Evolutionary conservation across 208 protist genomes (phyloP).

Genomic region (Crithidia sp.): DNA sequence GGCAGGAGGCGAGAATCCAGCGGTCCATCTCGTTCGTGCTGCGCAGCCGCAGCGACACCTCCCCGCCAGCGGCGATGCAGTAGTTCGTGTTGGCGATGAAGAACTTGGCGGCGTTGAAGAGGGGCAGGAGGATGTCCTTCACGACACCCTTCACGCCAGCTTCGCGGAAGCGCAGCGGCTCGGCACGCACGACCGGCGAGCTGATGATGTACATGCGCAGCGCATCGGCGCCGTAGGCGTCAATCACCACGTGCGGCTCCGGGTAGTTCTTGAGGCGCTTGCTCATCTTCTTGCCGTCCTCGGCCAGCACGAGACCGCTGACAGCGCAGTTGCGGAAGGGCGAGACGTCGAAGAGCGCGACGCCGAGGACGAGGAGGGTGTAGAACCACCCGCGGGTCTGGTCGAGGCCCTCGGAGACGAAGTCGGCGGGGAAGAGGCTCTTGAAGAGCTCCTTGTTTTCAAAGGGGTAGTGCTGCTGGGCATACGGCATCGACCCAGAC

Average conservation of each 20-base stretch:
- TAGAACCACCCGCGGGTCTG: constrained; percentile 99
- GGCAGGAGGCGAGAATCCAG: constrained; percentile 97
- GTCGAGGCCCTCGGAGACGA: constrained; percentile 99
- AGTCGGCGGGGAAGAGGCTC: constrained; percentile 98
- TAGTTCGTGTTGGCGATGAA: constrained; percentile 96
- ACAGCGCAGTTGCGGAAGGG: constrained; percentile 99
- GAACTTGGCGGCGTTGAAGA: constrained; percentile 99
- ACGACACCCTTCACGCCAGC: constrained; percentile 96
- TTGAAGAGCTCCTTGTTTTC: constrained; percentile 97
- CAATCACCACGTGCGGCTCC: constrained; percentile 96
- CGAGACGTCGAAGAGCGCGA: constrained; percentile 97
- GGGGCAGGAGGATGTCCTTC: constrained; percentile 98
- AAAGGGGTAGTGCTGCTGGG: constrained; percentile 99
- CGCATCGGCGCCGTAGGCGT: constrained; percentile 98
- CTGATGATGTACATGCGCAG: constrained; percentile 99
- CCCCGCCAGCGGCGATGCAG: constrained; percentile 58
- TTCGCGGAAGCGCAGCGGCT: constrained; percentile 96
- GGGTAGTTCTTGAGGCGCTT: constrained; percentile 99
- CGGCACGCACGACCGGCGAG: constrained; percentile 98
- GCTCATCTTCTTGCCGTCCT: constrained; percentile 99
- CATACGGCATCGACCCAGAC: constrained; percentile 99
- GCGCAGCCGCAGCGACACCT: constrained; percentile 58
- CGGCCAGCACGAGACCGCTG: constrained; percentile 99
- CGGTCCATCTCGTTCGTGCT: constrained; percentile 98
- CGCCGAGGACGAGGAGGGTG: constrained; percentile 99